Evolutionary conservation across 495 filamentous ascomycete species (phyloP).

Genomic region (Podospora sp.): DNA sequence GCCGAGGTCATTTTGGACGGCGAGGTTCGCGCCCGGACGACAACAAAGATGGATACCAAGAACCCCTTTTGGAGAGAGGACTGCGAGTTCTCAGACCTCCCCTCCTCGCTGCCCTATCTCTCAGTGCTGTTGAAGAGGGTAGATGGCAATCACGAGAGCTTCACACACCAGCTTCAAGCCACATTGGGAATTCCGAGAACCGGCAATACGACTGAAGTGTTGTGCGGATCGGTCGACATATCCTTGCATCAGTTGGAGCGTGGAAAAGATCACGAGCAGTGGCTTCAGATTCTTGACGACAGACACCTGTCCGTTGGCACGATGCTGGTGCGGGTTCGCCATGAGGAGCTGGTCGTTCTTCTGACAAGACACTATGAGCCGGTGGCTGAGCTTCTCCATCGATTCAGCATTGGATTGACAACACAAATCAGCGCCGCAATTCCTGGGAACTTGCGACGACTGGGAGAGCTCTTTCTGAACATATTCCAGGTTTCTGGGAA

Average conservation of each 20-base stretch:
- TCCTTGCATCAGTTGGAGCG: constrained; percentile 79
- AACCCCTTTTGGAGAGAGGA: constrained; percentile 96
- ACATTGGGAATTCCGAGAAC: constrained; percentile 46
- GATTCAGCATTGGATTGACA: constrained; percentile 80
- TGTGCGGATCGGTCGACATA: constrained; percentile 78
- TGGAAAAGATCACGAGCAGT: constrained; percentile 81
- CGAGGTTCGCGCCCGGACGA: constrained; percentile 83
- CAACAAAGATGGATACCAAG: constrained; percentile 75
- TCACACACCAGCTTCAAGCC: constrained; percentile 47
- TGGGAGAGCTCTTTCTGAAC: constrained; percentile 88
- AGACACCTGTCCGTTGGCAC: constrained; percentile 75
- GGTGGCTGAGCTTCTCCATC: constrained; percentile 81
- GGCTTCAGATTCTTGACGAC: constrained; percentile 82
- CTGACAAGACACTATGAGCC: constrained; percentile 83
- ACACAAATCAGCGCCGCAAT: constrained; percentile 79
- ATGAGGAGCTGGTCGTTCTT: constrained; percentile 87
- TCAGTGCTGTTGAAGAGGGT: constrained; percentile 81
- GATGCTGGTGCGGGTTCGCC: constrained; percentile 79
- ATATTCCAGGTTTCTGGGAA: constrained; percentile 95
- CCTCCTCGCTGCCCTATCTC: constrained; percentile 73
- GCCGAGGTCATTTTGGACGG: constrained; percentile 92
- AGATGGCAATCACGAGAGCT: constrained; percentile 47
- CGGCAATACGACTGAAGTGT: constrained; percentile 41
- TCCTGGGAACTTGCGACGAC: constrained; percentile 70
- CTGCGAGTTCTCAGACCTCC: constrained; percentile 82